Base-by-base conservation (phyloP, 495 filamentous ascomycete species). In the Amphirosellinia nigrospora region DNA sequence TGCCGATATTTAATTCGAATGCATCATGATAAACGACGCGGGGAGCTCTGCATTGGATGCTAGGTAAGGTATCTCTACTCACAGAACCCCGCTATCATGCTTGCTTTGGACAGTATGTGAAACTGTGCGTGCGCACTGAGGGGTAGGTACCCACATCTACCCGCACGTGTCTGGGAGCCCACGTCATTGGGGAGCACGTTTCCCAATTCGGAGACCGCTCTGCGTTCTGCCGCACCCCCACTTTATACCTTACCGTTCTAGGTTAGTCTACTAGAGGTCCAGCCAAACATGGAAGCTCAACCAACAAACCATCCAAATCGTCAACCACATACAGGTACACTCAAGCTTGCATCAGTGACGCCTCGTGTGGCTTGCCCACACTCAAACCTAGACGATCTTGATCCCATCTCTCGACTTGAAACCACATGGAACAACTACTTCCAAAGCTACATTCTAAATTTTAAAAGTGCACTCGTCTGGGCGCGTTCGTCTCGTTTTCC, bases 21-120 rank as follows among this genome's bases (percentile, higher is more conserved):
- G 2, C 13, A 30, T 16, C 5, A 30, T 53, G 30, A 21, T 21
- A 21, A 53, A 58, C 36, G 21, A 61, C n/a, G 58, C 58, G 58
- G 58, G 58, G 58, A 61, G 36, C 58, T 60, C 34, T 61, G 55
- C 55, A 58, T 36, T 1, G 30, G 55, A 30, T 28, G 16, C 4
- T 39, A 9, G 36, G 36, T 39, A 10, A 10, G 8, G 19, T n/a
- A n/a, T n/a, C n/a, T n/a, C n/a, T n/a, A n/a, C 43, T n/a, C 43
- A n/a, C 19, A 46, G 43, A 26, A 64, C 61, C 61, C 61, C 61
- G 61, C 61, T 28, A 50, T 64, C 39, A 28, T 64, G 58, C 3
- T 28, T 11, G 13, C 38, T 10, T 7, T 23, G 34, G 19, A 46
- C 9, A 8, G 45, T 10, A 50, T 50, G 46, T 23, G 23, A 4